These are phyloP conservation scores for Neocucurbitaria cava DNA, from an alignment of 2,329 filamentous ascomycete genomes.

Conservation along the genomic window DNA sequence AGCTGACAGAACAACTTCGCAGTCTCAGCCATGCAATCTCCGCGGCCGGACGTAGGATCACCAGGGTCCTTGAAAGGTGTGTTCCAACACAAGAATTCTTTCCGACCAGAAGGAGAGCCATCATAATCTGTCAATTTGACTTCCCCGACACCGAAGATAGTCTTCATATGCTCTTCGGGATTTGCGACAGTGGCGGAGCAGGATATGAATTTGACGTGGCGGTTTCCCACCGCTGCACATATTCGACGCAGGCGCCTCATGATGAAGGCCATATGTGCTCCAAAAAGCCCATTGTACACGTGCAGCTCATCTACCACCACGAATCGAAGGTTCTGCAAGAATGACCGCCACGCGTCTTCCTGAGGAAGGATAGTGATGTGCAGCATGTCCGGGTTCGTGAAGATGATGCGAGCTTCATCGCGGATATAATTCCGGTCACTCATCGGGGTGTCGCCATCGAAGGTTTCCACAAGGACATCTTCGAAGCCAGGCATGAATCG, in stretches of 20 bases:
- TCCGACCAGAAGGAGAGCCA: constrained; percentile 88
- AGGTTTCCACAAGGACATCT: constrained; percentile 83
- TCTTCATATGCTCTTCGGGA: constrained; percentile 87
- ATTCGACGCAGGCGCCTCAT: constrained; percentile 89
- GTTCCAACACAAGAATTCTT: constrained; percentile 98
- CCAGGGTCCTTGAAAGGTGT: constrained; percentile 90
- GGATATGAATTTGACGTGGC: constrained; percentile 85
- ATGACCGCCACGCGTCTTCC: constrained; percentile 86
- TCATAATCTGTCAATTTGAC: constrained; percentile 87
- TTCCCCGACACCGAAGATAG: constrained; percentile 87
- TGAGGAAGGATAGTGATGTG: constrained; percentile 93
- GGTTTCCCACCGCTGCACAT: constrained; percentile 89
- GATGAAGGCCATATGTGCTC: constrained; percentile 91
- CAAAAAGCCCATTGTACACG: constrained; percentile 94
- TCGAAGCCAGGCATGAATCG: constrained; percentile 80
- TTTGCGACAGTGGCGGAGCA: constrained; percentile 98
- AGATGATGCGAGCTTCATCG: constrained; percentile 89
- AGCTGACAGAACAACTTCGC: constrained; percentile 90
- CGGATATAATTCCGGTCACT: constrained; percentile 77
- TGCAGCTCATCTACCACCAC: constrained; percentile 89
- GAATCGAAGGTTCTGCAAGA: constrained; percentile 86
- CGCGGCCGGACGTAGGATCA: constrained; percentile 85
- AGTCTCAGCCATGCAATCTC: constrained; percentile 83
- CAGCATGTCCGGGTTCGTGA: constrained; percentile 98
- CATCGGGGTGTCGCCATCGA: constrained; percentile 94